Evolutionary conservation across 1,139 yeast species (phyloP), one percentile per base, ranked within the genome.

Genomic region (Magnusiomyces suaveolens): DNA sequence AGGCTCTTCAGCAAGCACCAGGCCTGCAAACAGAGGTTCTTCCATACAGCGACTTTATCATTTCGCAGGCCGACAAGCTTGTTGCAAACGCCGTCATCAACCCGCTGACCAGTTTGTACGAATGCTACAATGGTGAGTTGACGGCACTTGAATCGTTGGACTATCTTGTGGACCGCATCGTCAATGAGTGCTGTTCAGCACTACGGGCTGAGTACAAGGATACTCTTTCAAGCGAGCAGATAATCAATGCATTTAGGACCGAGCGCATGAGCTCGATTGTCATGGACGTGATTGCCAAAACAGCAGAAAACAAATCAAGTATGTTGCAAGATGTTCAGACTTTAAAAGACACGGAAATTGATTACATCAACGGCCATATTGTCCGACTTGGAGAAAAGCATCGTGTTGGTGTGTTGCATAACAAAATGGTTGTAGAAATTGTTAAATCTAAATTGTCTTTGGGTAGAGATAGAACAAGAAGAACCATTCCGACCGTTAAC

Each of bases 271-370:
- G 78, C 23, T 67, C 73, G 32, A 67, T 75, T 2, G 84, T 84
- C 4, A 58, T 72, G 21, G 73, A 76, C 2, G 77, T 79, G 12
- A 72, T 81, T 44, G 69, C 75, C 56, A 51, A 63, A 41, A 76
- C 83, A 25, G 75, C 78, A 0, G 68, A 74, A 50, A 92, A 89
- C 69, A 80, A 84, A 53, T 82, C 94, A 8, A 87, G 96, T 1
- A 92, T 90, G 97, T 77, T 95, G 62, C 88, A 86, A 60, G 97
- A 90, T 63, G 76, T 85, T 1, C 67, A 79, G 49, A 73, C 76
- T 59, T 72, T 81, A 53, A 75, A 82, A 59, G 75, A 73, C 26
- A 84, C 95, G 0, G 98, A 90, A 65, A 78, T 90, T 33, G 84
- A 83, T 57, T 84, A 78, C 67, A 82, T 90, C 57, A 90, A 88